These are phyloP conservation scores for Penstemon davidsonii DNA, from an alignment of 257 asterid species.

Conservation along the genomic window DNA sequence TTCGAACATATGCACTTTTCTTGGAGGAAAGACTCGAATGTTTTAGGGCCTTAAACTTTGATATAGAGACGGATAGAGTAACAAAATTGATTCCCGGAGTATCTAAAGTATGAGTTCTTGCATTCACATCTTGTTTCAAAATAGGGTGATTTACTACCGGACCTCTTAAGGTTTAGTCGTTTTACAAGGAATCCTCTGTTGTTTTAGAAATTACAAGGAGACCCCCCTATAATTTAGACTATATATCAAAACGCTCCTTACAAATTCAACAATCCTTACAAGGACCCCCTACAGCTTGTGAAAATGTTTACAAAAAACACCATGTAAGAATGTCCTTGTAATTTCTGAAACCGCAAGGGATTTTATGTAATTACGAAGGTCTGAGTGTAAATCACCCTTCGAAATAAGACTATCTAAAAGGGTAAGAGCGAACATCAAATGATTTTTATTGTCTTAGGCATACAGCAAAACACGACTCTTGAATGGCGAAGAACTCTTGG, in stretches of 20 bases:
- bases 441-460: constrained; percentile 33
- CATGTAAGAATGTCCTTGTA: no score
- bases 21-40: constrained; percentile 87
- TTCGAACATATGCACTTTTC: constrained; percentile 76
- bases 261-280: no score
- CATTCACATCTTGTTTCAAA: neutral
- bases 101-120: constrained; percentile 40
- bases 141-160: no score
- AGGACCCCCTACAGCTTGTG: no score
- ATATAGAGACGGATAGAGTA: constrained; percentile 60
- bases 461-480: constrained; percentile 47
- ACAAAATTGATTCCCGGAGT: constrained; percentile 44
- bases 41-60: constrained; percentile 56
- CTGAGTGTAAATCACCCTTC: no score
- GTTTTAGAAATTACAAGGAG: no score
- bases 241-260: no score
- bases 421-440: neutral
- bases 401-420: neutral
- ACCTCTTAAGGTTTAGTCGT: neutral
- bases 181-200: neutral
- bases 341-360: no score
- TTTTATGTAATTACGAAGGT: no score
- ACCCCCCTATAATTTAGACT: no score
- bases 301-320: no score
- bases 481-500: constrained; percentile 57